phyloP scores from a whole-genome alignment of 2,329 filamentous ascomycete species.

The Sordariomycetes sp. region DNA sequence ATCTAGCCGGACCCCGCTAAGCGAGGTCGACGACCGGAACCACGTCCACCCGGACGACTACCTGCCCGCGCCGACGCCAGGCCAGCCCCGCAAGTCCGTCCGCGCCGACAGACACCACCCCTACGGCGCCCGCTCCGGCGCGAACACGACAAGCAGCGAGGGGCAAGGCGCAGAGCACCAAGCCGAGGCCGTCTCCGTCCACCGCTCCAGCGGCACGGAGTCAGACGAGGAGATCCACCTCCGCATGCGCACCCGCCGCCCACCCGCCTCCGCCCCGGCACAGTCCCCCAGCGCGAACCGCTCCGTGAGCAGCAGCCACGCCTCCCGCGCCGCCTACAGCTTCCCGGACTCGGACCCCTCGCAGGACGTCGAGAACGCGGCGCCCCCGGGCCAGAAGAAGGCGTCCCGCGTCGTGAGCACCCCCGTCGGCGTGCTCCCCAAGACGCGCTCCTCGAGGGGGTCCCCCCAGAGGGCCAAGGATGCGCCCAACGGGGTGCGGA shows the following conservation, averaged over 20 bases:
- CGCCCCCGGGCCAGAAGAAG: constrained; percentile 19
- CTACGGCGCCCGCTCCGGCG: constrained; percentile 46
- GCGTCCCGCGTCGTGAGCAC: constrained; percentile 36
- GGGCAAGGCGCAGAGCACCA: constrained; percentile 39
- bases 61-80: constrained; percentile 85
- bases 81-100: constrained; percentile 83
- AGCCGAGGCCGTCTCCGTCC: constrained; percentile 45
- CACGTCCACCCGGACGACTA: constrained; percentile 70
- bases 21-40: constrained; percentile 76
- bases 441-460: constrained; percentile 50
- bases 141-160: constrained; percentile 19
- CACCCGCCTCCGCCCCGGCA: constrained; percentile 18
- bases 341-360: constrained; percentile 47
- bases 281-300: constrained; percentile 19
- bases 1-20: constrained; percentile 71
- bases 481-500: constrained; percentile 34
- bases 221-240: constrained; percentile 76
- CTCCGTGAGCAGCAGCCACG: constrained; percentile 56
- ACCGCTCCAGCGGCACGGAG: constrained; percentile 50
- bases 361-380: constrained; percentile 60
- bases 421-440: constrained; percentile 37
- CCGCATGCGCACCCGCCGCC: constrained; percentile 54
- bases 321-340: constrained; percentile 31
- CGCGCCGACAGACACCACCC: constrained; percentile 66
- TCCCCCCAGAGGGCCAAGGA: constrained; percentile 28